phyloP scores from a whole-genome alignment of 345 rosid genomes.

The Kernera saxatilis region DNA sequence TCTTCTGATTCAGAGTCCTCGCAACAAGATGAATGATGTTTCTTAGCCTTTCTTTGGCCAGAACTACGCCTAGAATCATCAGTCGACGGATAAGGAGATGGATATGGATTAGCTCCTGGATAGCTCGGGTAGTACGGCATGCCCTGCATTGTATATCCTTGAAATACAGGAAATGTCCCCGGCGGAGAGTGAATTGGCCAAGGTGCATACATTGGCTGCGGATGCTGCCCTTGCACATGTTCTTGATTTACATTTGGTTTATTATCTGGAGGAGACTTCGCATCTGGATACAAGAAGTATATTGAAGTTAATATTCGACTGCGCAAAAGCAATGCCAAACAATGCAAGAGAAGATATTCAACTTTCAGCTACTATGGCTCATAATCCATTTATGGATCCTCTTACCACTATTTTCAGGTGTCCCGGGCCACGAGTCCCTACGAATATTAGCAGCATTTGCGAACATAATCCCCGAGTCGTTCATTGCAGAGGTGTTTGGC shows the following conservation, averaged over 20 bases:
- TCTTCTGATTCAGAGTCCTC: slow-evolving; percentile 47
- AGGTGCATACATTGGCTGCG: slow-evolving; percentile 63
- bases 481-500: slow-evolving; percentile 50
- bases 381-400: slow-evolving; percentile 5
- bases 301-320: not conserved
- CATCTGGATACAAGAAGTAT: slow-evolving; percentile 40
- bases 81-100: slow-evolving; percentile 57
- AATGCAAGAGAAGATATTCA: not conserved
- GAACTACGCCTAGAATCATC: slow-evolving; percentile 52
- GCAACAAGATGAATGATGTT: slow-evolving; percentile 64
- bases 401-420: slow-evolving; percentile 50
- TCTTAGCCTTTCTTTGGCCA: slow-evolving; percentile 49
- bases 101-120: slow-evolving; percentile 58
- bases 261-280: slow-evolving; percentile 47
- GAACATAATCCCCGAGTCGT: slow-evolving; percentile 64
- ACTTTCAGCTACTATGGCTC: not conserved
- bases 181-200: slow-evolving; percentile 95
- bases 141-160: slow-evolving; percentile 84
- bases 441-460: slow-evolving; percentile 48
- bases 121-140: slow-evolving; percentile 72
- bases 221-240: slow-evolving; percentile 69
- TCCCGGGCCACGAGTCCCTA: slow-evolving; percentile 41
- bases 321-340: slow-evolving; percentile 1
- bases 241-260: slow-evolving; percentile 51
- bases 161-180: slow-evolving; percentile 66